phyloP scores from a whole-genome alignment of 2,329 filamentous ascomycete species.

The Phialophora expanda region DNA sequence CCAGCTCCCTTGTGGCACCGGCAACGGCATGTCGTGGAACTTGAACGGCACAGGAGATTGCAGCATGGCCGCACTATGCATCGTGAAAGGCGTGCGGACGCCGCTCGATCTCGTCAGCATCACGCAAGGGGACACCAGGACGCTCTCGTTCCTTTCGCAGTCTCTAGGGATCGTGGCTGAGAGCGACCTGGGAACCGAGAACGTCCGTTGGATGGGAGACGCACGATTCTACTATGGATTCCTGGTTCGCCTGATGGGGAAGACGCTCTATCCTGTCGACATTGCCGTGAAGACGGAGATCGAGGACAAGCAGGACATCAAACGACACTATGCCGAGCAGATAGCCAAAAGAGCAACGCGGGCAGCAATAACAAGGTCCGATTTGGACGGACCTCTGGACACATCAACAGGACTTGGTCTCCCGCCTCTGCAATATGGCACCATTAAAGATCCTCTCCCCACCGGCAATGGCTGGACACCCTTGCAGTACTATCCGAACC shows the following conservation, averaged over 20 bases:
- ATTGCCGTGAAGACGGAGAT: conserved; percentile 83
- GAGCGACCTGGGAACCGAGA: conserved; percentile 84
- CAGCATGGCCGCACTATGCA: conserved; percentile 76
- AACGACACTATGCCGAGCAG: conserved; percentile 69
- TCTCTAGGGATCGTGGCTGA: conserved; percentile 89
- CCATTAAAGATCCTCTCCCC: conserved; percentile 76
- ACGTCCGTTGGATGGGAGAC: conserved; percentile 90
- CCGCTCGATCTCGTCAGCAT: conserved; percentile 85
- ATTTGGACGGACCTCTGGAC: conserved; percentile 43
- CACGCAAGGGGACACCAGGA: conserved; percentile 76
- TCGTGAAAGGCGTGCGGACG: conserved; percentile 86
- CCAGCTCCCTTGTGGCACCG: conserved; percentile 89
- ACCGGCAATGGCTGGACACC: conserved; percentile 73
- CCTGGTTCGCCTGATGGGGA: conserved; percentile 73
- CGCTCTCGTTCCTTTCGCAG: conserved; percentile 88
- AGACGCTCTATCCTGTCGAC: conserved; percentile 85
- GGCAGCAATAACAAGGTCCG: conserved; percentile 48
- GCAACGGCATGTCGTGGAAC: conserved; percentile 92
- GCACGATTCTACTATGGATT: conserved; percentile 85
- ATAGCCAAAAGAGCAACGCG: conserved; percentile 47
- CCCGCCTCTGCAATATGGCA: conserved; percentile 78
- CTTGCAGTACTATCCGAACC: conserved; percentile 71
- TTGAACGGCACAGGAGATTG: conserved; percentile 79
- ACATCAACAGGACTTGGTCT: conserved; percentile 56
- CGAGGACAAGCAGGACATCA: conserved; percentile 74